Base-by-base conservation (phyloP, 768 basidiomycete genomes). In the Kwoniella sp. region DNA sequence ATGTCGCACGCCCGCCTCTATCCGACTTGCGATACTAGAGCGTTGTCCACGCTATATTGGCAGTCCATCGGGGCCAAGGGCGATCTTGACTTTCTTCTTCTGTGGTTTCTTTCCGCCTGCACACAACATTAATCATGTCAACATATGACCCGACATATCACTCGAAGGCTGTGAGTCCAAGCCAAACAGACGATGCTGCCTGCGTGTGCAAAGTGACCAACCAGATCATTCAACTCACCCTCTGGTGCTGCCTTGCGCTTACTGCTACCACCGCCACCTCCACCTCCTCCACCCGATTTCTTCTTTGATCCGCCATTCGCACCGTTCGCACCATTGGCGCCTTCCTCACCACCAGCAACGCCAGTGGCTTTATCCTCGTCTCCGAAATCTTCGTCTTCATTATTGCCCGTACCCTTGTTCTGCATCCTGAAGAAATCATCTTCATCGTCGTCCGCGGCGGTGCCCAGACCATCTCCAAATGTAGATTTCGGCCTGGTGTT, bases 381-480 rank as follows among this genome's bases (percentile, higher is more conserved):
- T 20, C 76, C 78, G 54, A 71, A 72, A 47, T 72, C 74, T 51
- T 79, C 80, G 48, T 79, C 79, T 30, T 75, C 79, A 25, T 76
- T 76, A 13, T 62, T 66, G 58, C 70, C 72, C 17, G 58, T 56
- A 4, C 63, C 56, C 58, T 77, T 73, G 45, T 61, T 66, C 5
- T 60, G 50, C 50, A 72, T 30, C 51, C 64, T 70, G 61, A 79
- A 79, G 71, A 79, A 79, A 66, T 79, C 75, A 61, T 79, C 78
- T 38, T 77, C 78, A 34, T 79, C 78, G 26, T 74, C 77, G 26
- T 68, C 72, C n/a, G 28, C 53, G 17, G 37, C 52, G 4, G 26
- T 30, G 37, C 57, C 71, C 13, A 70, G 34, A 3, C 67, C 73
- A 55, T 74, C 73, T 5, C 70, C 73, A 59, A 73, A 75, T 23